phyloP scores from a whole-genome alignment of 2,329 filamentous ascomycete species.

The Penicillium brasilianum region DNA sequence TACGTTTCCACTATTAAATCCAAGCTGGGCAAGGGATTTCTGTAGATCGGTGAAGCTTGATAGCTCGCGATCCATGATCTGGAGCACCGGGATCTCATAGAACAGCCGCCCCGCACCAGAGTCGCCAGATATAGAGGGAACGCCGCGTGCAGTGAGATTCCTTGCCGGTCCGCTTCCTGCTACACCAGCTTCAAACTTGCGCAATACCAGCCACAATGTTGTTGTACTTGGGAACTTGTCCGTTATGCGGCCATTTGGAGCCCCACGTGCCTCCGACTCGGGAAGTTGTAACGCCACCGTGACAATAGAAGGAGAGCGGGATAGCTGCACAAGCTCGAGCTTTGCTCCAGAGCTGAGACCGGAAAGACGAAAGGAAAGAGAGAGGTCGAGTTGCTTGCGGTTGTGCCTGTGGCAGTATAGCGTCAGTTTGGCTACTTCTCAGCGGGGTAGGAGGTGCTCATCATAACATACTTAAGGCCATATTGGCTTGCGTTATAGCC shows the following conservation, averaged over 20 bases:
- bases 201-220: constrained; percentile 84
- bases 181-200: constrained; percentile 82
- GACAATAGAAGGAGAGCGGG: constrained; percentile 82
- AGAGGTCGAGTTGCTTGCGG: constrained; percentile 84
- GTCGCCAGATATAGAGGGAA: constrained; percentile 62
- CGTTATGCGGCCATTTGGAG: constrained; percentile 70
- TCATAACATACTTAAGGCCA: constrained; percentile 71
- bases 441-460: not conserved
- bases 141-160: constrained; percentile 83
- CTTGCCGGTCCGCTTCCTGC: constrained; percentile 65
- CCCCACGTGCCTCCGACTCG: constrained; percentile 67
- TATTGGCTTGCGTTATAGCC: constrained; percentile 74
- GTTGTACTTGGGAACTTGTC: constrained; percentile 89
- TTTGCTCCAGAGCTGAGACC: constrained; percentile 85
- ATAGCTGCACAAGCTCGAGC: constrained; percentile 86
- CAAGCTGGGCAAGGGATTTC: constrained; percentile 84
- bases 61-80: constrained; percentile 81
- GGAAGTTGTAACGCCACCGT: constrained; percentile 88
- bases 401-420: constrained; percentile 64
- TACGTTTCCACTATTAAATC: constrained; percentile 82
- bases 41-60: constrained; percentile 80
- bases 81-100: constrained; percentile 85
- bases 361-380: constrained; percentile 79
- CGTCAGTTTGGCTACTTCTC: constrained; percentile 20
- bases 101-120: constrained; percentile 74